These are phyloP conservation scores for Hemileia vastatrix DNA, from an alignment of 1,284 basidiomycete genomes.

Conservation along the genomic window DNA sequence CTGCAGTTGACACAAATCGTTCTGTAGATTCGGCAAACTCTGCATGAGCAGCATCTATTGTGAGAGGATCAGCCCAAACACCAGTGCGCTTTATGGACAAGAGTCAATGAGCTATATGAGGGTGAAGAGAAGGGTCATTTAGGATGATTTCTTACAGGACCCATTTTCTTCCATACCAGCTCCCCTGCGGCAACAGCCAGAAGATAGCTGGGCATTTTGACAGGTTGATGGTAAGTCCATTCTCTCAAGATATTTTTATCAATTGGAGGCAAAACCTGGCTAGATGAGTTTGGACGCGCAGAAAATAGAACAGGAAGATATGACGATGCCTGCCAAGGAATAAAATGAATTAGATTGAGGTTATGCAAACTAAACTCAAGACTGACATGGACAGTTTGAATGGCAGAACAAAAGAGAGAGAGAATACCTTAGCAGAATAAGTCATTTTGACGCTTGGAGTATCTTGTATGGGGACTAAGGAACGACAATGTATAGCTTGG, in stretches of 20 bases:
- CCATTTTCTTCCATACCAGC: constrained; percentile 50
- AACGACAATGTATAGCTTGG: constrained; percentile 80
- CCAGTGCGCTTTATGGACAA: constrained; percentile 52
- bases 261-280: constrained; percentile 56
- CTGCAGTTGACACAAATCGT: constrained; percentile 67
- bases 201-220: constrained; percentile 22
- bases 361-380: not conserved
- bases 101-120: constrained; percentile 15
- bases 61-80: constrained; percentile 78
- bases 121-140: not conserved
- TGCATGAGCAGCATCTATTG: constrained; percentile 69
- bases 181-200: constrained; percentile 19
- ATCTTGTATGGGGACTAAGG: constrained; percentile 71
- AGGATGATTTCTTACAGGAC: constrained; percentile 1
- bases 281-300: constrained; percentile 50
- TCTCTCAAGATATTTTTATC: constrained; percentile 54
- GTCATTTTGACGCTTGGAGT: constrained; percentile 47
- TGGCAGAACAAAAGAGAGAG: not conserved
- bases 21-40: constrained; percentile 76
- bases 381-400: not conserved
- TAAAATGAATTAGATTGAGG: not conserved
- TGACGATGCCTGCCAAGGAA: constrained; percentile 46
- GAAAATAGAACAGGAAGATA: constrained; percentile 73
- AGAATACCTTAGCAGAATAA: constrained; percentile 61
- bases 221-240: constrained; percentile 26